Conservation (phyloP, 2,329 filamentous ascomycete species). For the Acarospora socialis region DNA sequence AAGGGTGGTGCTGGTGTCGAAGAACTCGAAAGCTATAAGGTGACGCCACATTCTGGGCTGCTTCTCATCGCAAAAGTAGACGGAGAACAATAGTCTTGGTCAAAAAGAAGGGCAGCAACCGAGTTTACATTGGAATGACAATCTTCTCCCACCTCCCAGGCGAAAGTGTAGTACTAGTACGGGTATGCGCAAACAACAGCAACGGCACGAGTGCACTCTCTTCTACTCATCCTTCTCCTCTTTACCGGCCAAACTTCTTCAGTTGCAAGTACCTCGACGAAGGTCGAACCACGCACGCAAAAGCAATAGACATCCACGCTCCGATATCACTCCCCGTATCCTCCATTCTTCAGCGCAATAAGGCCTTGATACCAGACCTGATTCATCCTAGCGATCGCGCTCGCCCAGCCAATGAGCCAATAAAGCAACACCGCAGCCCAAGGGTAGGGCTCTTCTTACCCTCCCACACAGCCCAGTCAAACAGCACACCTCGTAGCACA, state of each 20-base stretch:
- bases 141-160: too few species aligned
- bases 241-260: conserved; percentile 19
- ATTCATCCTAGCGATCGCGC: conserved; percentile 28
- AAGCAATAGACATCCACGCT: conserved; percentile 19
- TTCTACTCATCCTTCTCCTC: too few species aligned
- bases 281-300: conserved; percentile 9
- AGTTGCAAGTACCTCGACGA: conserved; percentile 21
- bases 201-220: too few species aligned
- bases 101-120: too few species aligned
- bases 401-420: conserved; percentile 27
- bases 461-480: conserved; percentile 30
- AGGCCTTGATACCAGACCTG: conserved; percentile 28
- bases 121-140: too few species aligned
- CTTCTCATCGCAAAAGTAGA: conserved; percentile 15
- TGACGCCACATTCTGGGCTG: conserved; percentile 16
- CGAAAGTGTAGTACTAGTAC: too few species aligned
- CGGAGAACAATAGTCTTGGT: too few species aligned
- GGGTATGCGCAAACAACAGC: too few species aligned
- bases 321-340: conserved; percentile 25
- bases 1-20: background rate
- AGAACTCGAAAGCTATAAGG: conserved; percentile 17
- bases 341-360: conserved; percentile 20
- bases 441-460: conserved; percentile 24
- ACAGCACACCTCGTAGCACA: conserved; percentile 17
- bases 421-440: conserved; percentile 25